Base-by-base conservation (phyloP, 202 grass and related monocot species). In the Bolboschoenoplectus hybrid region DNA sequence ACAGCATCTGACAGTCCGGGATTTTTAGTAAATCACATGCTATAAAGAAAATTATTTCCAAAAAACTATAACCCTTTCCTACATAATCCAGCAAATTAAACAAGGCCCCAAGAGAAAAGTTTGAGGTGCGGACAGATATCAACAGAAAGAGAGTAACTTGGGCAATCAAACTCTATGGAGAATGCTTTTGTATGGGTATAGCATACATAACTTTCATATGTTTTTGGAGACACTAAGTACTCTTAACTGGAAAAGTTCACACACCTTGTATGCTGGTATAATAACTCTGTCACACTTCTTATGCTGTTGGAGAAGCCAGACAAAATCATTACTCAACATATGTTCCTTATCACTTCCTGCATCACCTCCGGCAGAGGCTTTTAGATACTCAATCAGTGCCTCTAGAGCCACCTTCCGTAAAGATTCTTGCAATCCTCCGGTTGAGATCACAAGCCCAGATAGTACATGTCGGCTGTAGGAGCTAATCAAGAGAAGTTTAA, bases 381-480 rank as follows among this genome's bases (percentile, higher is more conserved):
- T 89, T 64, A 98, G 89, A 87, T 95, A 98, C 63, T 90, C 95
- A 65, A 95, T 76, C 73, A 98, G 88, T 88, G 95, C 88, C 79
- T 85, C 72, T 61, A 83, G 84, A 67, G 93, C 90, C 83, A 88
- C 74, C 91, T 92, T 98, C 51, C 81, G 87, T 85, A 98, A 87
- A 63, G 93, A 98, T 67, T 94, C 95, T 82, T 95, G 95, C 86
- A 98, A 92, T 68, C 90, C 95, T 89, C 95, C 95, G 36, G 84
- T 91, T 91, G 95, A 92, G 84, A 98, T 91, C 67, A 98, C 95
- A 76, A 98, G 90, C 32, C 95, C 93, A 81, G 95, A 91, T 77
- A 95, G 95, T 84, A 98, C 91, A 88, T 55, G 66, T 63, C 85
- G 86, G 73, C 95, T 98, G 88, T 91, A 98, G 86, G 87, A 90